A percentile compares a stretch with the other conserved stretches of the same genome.
Conservation (phyloP, 768 basidiomycete species). For the Cystofilobasidium capitatum region DNA sequence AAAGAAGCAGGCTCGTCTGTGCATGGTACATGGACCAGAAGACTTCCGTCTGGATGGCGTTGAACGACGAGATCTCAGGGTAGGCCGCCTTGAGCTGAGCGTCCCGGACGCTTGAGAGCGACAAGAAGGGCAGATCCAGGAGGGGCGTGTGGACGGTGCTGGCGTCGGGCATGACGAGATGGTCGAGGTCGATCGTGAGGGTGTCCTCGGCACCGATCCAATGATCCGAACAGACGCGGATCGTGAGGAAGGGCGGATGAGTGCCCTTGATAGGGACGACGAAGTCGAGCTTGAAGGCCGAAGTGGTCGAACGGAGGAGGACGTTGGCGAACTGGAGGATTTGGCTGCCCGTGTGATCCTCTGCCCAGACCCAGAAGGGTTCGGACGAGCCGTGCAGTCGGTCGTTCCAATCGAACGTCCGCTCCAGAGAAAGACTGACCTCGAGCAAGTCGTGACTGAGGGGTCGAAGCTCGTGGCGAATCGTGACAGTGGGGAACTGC, state of each 20-base stretch:
- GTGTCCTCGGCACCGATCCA: constrained; percentile 90
- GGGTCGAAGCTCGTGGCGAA: constrained; percentile 65
- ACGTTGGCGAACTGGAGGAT: constrained; percentile 74
- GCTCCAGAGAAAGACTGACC: constrained; percentile 55
- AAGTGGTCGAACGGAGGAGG: constrained; percentile 58
- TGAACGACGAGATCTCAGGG: constrained; percentile 46
- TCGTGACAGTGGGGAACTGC: constrained; percentile 65
- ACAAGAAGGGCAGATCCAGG: constrained; percentile 65
- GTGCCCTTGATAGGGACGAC: constrained; percentile 61
- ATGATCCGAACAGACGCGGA: constrained; percentile 74
- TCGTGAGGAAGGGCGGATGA: constrained; percentile 55
- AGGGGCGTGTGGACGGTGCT: constrained; percentile 54
- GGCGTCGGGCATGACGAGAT: constrained; percentile 62
- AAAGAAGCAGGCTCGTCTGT: constrained; percentile 57
- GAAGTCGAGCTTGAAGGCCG: constrained; percentile 59
- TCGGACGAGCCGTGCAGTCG: constrained; percentile 66
- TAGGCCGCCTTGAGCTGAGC: background rate
- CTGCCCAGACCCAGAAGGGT: constrained; percentile 93
- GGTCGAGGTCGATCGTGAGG: constrained; percentile 52
- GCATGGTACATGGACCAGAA: constrained; percentile 74
- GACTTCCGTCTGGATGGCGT: constrained; percentile 77
- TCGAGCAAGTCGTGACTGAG: constrained; percentile 74
- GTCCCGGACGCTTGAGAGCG: constrained; percentile 46
- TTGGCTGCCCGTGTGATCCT: constrained; percentile 67
- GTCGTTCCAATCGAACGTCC: constrained; percentile 68